Percentiles rank a stretch among this genome's conserved stretches.
phyloP scores from a whole-genome alignment of 164 flowering plant species.

The Liriodendron chinense region DNA sequence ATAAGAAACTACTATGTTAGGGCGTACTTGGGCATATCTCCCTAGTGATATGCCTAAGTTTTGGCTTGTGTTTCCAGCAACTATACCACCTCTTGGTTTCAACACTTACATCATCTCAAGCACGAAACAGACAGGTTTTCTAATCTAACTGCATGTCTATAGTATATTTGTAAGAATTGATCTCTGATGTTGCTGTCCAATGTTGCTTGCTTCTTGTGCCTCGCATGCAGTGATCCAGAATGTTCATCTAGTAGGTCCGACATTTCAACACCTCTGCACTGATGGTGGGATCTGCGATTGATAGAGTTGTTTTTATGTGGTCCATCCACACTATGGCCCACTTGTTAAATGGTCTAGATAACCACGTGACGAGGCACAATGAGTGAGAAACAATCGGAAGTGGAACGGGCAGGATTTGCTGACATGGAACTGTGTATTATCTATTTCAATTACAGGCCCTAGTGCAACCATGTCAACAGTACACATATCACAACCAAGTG shows the following conservation, averaged over 20 bases:
- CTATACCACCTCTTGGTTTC: slow-evolving; percentile 93
- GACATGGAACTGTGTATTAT: neutral
- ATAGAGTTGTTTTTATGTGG: neutral
- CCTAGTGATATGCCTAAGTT: slow-evolving; percentile 50
- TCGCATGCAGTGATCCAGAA: neutral
- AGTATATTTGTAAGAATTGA: neutral
- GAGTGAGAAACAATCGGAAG: too few relatives aligned
- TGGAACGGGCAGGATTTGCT: neutral
- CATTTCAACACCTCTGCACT: neutral
- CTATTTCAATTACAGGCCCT: slow-evolving; percentile 34
- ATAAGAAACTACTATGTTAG: slow-evolving; percentile 52
- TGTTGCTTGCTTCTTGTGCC: too few relatives aligned
- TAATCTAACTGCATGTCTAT: neutral
- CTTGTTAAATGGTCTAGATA: neutral
- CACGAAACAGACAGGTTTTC: slow-evolving; percentile 47
- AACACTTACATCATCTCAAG: slow-evolving; percentile 61
- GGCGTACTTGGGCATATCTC: slow-evolving; percentile 63
- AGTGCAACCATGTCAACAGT: slow-evolving; percentile 40
- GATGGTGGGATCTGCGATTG: neutral
- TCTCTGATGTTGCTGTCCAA: neutral
- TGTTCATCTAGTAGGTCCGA: neutral
- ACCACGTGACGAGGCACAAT: neutral
- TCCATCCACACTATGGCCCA: neutral
- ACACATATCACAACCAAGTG: slow-evolving; percentile 30
- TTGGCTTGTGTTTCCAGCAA: slow-evolving; percentile 77